phyloP scores from a whole-genome alignment of 2,329 filamentous ascomycete species.

The Microsporum audouinii region DNA sequence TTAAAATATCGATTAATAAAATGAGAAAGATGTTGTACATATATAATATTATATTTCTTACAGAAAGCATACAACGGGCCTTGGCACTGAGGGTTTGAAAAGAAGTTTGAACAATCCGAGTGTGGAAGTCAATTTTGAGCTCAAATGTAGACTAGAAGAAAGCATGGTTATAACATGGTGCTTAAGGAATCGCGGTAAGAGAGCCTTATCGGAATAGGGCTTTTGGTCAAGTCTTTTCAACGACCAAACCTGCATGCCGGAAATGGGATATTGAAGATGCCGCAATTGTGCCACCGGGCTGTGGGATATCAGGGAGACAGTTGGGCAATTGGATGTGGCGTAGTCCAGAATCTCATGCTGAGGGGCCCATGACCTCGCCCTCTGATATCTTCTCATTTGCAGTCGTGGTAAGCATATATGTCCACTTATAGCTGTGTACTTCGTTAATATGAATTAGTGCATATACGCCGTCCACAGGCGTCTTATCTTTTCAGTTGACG shows the following conservation, averaged over 20 bases:
- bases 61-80: too few species aligned
- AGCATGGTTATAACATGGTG: too few species aligned
- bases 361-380: conserved; percentile 14
- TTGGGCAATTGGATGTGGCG: conserved; percentile 23
- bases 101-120: too few species aligned
- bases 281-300: conserved; percentile 4
- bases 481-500: conserved; percentile 30
- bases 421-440: not conserved
- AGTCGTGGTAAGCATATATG: conserved; percentile 8
- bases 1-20: not conserved
- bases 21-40: too few species aligned
- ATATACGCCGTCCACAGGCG: conserved; percentile 35
- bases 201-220: too few species aligned
- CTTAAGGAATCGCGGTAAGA: too few species aligned
- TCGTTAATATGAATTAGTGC: conserved; percentile 22
- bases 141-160: too few species aligned
- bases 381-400: conserved; percentile 17
- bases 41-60: too few species aligned
- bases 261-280: conserved; percentile 17
- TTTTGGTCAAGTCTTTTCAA: too few species aligned
- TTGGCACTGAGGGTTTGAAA: too few species aligned
- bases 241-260: too few species aligned
- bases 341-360: conserved; percentile 22
- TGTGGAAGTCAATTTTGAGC: too few species aligned
- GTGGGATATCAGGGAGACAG: conserved; percentile 10